These are phyloP conservation scores for Vigna angularis DNA, from an alignment of 306 rosid genomes.

Conservation along the genomic window DNA sequence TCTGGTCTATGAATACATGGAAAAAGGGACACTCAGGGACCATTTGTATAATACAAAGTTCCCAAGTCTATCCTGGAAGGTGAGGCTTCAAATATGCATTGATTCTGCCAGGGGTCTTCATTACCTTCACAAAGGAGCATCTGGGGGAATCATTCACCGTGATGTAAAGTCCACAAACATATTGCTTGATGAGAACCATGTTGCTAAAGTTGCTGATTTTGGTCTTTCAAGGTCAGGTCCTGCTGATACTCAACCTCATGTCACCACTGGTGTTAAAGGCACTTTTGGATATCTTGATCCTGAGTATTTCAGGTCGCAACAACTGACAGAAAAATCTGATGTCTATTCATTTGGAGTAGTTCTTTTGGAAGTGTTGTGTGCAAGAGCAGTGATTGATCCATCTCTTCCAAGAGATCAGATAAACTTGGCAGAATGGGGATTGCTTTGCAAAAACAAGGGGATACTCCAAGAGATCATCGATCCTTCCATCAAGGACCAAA, in stretches of 20 bases:
- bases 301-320: constrained; percentile 55
- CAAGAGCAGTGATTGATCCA: constrained; percentile 55
- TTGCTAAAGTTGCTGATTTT: constrained; percentile 70
- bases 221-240: constrained; percentile 66
- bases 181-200: constrained; percentile 56
- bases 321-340: constrained; percentile 68
- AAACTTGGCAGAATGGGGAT: constrained; percentile 65
- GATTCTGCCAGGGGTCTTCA: constrained; percentile 64
- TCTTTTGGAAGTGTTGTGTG: constrained; percentile 62
- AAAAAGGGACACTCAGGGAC: constrained; percentile 59
- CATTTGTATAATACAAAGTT: constrained; percentile 46
- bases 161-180: constrained; percentile 66
- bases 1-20: constrained; percentile 63
- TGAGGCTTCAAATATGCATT: constrained; percentile 64
- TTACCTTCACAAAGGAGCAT: constrained; percentile 62
- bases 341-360: constrained; percentile 70
- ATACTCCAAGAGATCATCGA: constrained; percentile 51
- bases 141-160: constrained; percentile 64
- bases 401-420: constrained; percentile 49
- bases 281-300: constrained; percentile 72
- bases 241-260: constrained; percentile 48
- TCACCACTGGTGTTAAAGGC: constrained; percentile 56
- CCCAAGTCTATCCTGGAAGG: constrained; percentile 55
- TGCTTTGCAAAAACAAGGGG: constrained; percentile 54
- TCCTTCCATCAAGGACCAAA: constrained; percentile 48